Base-by-base conservation (phyloP, 1,284 basidiomycete species). In the Apiotrichum laibachii region DNA sequence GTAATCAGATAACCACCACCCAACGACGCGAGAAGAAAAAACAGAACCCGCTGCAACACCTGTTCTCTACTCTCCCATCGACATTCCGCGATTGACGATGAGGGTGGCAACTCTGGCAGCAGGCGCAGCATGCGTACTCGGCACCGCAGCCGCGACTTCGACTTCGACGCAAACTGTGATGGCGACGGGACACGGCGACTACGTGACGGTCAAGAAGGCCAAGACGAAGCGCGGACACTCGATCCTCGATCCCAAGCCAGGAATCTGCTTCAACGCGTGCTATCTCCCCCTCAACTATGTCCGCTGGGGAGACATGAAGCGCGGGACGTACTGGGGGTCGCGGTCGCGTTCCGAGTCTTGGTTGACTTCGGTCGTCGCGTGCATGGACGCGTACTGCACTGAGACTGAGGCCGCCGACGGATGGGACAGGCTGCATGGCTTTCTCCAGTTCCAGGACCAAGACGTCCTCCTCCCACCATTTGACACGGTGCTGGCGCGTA, bases 331-430 rank as follows among this genome's bases (percentile, higher is more conserved):
- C 13, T 61, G 56, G 60, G 22, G 37, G 7, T 46, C 21, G 16
- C 43, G 34, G 35, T 37, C 55, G 2, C 42, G 34, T 1, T 53
- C 45, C 2, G 6, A 35, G 3, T 9, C n/a, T 1, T 63, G 33
- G 54, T 42, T 63, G 43, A 62, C 59, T 2, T 67, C 67, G 2
- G 16, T 66, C 3, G 60, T 61, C 2, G 33, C 59, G 10, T 68
- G 65, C 49, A 60, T 61, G 40, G 50, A 55, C 26, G 50, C 11
- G 10, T 69, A 70, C 57, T 67, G 66, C 52, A 15, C 37, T 16
- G 21, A 19, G 16, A 18, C 37, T 10, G 22, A 60, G 42, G 12
- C 16, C 2, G 45, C 26, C 13, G 56, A 42, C 8, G 57, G 57
- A 39, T 62, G 57, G 55, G 49, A 19, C 37, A 47, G 45, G 15